Percentiles rank a stretch among this genome's conserved stretches.
Evolutionary conservation across 345 rosid genomes (phyloP).

Genomic region (Camelina neglecta): DNA sequence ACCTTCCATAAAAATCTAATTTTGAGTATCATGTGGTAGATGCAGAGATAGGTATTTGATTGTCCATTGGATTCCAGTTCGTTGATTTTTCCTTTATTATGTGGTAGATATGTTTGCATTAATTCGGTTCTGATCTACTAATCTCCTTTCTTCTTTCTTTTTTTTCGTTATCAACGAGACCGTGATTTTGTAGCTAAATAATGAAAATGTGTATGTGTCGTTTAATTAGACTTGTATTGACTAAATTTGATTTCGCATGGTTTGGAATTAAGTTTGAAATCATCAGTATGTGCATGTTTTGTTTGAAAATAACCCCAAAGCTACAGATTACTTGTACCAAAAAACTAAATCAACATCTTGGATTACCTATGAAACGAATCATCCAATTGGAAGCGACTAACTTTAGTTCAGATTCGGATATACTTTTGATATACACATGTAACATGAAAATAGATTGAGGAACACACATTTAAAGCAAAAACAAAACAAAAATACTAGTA

Average conservation of each 20-base stretch:
- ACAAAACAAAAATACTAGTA: neutral
- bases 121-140: neutral
- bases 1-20: neutral
- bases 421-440: slow-evolving; percentile 31
- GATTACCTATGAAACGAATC: slow-evolving; percentile 24
- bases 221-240: neutral
- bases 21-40: slow-evolving; percentile 28
- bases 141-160: neutral
- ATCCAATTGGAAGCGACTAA: slow-evolving; percentile 27
- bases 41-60: slow-evolving; percentile 12
- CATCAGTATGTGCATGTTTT: slow-evolving; percentile 18
- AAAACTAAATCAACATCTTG: slow-evolving; percentile 19
- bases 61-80: slow-evolving; percentile 1
- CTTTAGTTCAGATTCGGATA: slow-evolving; percentile 23
- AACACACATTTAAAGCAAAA: slow-evolving; percentile 27
- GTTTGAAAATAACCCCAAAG: slow-evolving; percentile 23
- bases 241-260: neutral
- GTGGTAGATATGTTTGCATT: slow-evolving; percentile 14
- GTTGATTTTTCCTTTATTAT: slow-evolving; percentile 10
- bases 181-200: neutral
- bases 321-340: slow-evolving; percentile 22
- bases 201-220: neutral
- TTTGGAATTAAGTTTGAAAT: slow-evolving; percentile 13
- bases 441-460: slow-evolving; percentile 17
- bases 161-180: neutral